A percentile compares a stretch with the other conserved stretches of the same genome.
Conservation (phyloP, 106 monocot genomes). For the Apostasia shenzhenica region DNA sequence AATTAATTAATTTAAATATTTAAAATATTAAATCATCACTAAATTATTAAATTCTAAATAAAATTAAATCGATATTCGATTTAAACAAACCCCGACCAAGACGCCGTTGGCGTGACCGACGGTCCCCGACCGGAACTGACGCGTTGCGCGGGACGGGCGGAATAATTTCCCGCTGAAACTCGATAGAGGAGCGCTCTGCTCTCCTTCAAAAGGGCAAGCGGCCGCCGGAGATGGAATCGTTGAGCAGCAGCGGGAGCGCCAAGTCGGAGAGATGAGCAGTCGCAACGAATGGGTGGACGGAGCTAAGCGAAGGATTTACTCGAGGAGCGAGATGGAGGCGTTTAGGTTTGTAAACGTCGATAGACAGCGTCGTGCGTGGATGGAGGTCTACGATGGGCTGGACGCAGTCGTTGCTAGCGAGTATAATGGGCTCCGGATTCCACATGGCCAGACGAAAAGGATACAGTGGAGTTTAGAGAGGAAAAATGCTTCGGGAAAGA, state of each 20-base stretch:
- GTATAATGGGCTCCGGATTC: slow-evolving; percentile 21
- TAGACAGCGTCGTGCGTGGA: slow-evolving; percentile 32
- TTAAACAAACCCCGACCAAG: too few relatives aligned
- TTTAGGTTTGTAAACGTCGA: slow-evolving; percentile 25
- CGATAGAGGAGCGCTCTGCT: neutral
- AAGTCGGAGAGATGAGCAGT: neutral
- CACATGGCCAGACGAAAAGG: slow-evolving; percentile 6
- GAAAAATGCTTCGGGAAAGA: neutral
- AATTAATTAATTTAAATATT: too few relatives aligned
- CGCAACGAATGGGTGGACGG: neutral
- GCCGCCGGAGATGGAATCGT: neutral
- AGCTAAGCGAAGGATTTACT: slow-evolving; percentile 15
- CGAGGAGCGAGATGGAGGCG: slow-evolving; percentile 37
- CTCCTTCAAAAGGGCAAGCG: neutral
- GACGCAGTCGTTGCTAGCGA: slow-evolving; percentile 15
- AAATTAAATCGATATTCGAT: too few relatives aligned
- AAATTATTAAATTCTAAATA: too few relatives aligned
- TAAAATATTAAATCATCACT: too few relatives aligned
- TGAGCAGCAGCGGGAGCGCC: neutral
- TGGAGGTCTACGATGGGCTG: slow-evolving; percentile 30
- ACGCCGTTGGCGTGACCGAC: too few relatives aligned
- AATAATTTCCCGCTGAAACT: too few relatives aligned
- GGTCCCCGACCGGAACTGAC: too few relatives aligned
- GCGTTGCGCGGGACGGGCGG: too few relatives aligned
- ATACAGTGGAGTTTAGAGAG: neutral